A percentile compares a stretch with the other conserved stretches of the same genome.
Evolutionary conservation across 2,329 filamentous ascomycete species (phyloP).

Genomic region (Fusarium globosum): DNA sequence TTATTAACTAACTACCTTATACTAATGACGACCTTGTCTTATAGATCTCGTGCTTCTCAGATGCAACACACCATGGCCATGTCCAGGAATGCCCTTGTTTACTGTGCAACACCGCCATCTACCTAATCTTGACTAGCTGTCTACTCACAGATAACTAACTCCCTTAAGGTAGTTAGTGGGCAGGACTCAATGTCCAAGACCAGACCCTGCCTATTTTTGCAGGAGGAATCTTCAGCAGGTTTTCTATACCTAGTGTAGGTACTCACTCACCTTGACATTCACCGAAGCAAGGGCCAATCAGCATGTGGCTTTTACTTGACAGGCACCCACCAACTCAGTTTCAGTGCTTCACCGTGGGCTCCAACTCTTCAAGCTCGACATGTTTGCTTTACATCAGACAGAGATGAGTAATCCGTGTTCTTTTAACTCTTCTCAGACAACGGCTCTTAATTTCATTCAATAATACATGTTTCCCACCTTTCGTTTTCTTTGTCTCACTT

Average conservation of each 20-base stretch:
- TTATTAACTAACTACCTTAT: neutral
- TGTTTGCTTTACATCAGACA: neutral
- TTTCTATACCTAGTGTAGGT: too few relatives aligned
- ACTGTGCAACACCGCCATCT: neutral
- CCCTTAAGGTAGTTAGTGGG: too few relatives aligned
- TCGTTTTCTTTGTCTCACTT: neutral
- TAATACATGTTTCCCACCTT: too few relatives aligned
- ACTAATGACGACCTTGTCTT: neutral
- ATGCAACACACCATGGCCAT: neutral
- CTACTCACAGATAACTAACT: neutral
- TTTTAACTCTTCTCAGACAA: neutral
- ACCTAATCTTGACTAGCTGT: neutral
- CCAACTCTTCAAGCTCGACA: neutral
- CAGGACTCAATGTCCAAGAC: neutral
- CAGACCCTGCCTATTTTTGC: neutral
- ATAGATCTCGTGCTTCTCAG: neutral
- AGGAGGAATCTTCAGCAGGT: neutral
- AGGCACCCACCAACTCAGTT: conserved; percentile 8
- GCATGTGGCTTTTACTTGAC: neutral
- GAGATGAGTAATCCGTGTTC: neutral
- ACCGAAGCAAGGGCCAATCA: conserved; percentile 19
- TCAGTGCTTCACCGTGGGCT: conserved; percentile 6
- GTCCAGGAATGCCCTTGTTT: neutral
- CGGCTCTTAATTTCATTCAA: neutral
- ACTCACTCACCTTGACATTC: neutral